These are phyloP conservation scores for Blastobotrys malaysiensis DNA, from an alignment of 1,139 yeast species.

Conservation along the genomic window DNA sequence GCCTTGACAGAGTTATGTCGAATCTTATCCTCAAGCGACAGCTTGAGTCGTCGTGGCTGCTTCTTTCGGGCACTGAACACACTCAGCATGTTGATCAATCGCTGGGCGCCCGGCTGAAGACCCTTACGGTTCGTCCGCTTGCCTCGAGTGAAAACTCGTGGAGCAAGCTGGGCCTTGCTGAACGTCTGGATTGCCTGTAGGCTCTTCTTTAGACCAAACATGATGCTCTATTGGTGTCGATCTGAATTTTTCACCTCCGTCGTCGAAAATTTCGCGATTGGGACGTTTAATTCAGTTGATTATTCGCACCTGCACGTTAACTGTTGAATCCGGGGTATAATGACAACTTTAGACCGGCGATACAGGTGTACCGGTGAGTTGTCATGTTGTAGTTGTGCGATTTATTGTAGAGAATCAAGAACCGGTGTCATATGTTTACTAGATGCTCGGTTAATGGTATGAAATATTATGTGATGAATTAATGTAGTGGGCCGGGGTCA, in stretches of 20 bases:
- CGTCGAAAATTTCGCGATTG: background rate
- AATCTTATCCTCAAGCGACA: slow-evolving; percentile 74
- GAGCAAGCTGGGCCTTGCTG: slow-evolving; percentile 7
- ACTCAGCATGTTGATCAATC: slow-evolving; percentile 49
- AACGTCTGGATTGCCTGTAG: slow-evolving; percentile 4
- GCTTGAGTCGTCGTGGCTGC: slow-evolving; percentile 74
- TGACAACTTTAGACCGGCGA: too few species aligned
- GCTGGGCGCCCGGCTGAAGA: slow-evolving; percentile 59
- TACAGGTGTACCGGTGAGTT: too few species aligned
- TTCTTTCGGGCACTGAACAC: slow-evolving; percentile 83
- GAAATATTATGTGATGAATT: too few species aligned
- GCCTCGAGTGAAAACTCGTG: slow-evolving; percentile 31
- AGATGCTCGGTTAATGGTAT: too few species aligned
- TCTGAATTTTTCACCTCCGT: background rate
- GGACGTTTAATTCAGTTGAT: background rate
- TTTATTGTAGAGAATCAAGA: too few species aligned
- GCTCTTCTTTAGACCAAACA: slow-evolving; percentile 9
- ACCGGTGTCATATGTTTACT: too few species aligned
- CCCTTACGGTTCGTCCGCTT: slow-evolving; percentile 41
- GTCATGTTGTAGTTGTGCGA: too few species aligned
- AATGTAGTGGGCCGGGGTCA: too few species aligned
- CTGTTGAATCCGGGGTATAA: too few species aligned
- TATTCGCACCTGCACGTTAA: too few species aligned
- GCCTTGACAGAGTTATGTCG: slow-evolving; percentile 79
- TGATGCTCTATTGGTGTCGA: background rate